Conservation (phyloP, 2,329 filamentous ascomycete genomes). For the Fusarium tuaranense region DNA sequence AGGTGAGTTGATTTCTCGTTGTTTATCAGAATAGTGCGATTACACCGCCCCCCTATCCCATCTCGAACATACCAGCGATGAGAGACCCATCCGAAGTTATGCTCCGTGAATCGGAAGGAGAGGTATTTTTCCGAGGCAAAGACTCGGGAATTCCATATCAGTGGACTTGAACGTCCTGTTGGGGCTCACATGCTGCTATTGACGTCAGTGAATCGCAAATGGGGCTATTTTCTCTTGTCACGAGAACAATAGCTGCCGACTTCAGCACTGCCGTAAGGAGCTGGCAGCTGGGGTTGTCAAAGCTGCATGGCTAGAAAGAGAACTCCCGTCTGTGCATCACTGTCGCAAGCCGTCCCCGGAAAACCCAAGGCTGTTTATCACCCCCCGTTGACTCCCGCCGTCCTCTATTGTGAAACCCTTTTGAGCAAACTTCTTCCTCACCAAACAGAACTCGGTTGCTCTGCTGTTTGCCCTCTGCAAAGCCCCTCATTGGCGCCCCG, state of each 20-base stretch:
- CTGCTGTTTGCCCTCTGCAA: conserved; percentile 4
- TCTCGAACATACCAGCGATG: not conserved
- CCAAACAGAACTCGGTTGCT: conserved; percentile 2
- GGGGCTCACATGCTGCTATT: not conserved
- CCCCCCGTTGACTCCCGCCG: not conserved
- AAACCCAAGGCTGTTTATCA: conserved; percentile 18
- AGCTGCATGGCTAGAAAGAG: conserved; percentile 1
- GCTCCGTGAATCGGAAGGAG: not conserved
- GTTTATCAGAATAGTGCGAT: not conserved
- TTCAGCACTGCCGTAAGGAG: not conserved
- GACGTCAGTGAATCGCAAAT: conserved; percentile 17
- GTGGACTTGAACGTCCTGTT: not conserved
- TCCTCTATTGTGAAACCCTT: not conserved
- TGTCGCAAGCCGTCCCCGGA: conserved; percentile 12
- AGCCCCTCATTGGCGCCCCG: not conserved
- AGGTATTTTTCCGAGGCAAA: not conserved
- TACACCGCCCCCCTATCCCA: not conserved
- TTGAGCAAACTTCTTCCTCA: not conserved
- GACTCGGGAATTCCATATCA: not conserved
- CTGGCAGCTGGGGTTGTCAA: conserved; percentile 4
- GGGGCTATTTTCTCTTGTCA: conserved; percentile 3
- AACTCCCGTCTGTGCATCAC: conserved; percentile 13
- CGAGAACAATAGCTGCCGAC: conserved; percentile 2
- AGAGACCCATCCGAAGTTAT: not conserved
- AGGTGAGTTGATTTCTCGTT: conserved; percentile 27